A percentile compares a stretch with the other conserved stretches of the same genome.
phyloP scores from a whole-genome alignment of 139 green algal species.

The Chlamydomonas applanata region DNA sequence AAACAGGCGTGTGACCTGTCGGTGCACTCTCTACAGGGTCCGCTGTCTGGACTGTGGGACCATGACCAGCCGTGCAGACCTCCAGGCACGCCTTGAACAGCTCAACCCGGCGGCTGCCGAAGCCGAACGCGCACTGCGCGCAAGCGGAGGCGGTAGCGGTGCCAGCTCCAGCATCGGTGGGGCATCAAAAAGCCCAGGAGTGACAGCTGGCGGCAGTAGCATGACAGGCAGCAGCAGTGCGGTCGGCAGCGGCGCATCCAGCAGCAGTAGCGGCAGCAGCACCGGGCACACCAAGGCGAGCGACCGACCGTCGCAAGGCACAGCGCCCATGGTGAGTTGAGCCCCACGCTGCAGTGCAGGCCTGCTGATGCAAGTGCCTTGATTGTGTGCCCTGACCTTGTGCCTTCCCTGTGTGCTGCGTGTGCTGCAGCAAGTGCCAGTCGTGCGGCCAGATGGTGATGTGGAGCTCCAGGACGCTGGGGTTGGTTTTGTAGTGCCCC shows the following conservation, averaged over 20 bases:
- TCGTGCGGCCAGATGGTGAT: constrained; percentile 75
- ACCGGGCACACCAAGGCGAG: not conserved
- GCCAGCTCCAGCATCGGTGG: not conserved
- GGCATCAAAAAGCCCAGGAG: not conserved
- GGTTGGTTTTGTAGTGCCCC: constrained; percentile 64
- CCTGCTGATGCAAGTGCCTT: no score
- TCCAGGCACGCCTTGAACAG: not conserved
- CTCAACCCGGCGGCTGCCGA: not conserved
- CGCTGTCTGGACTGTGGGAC: not conserved
- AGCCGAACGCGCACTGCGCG: not conserved
- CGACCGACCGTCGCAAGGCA: not conserved
- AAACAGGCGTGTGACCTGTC: no score
- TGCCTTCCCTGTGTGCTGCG: no score
- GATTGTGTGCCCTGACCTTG: no score
- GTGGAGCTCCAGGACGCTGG: constrained; percentile 66
- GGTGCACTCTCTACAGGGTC: not conserved
- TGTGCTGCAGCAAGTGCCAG: constrained; percentile 15
- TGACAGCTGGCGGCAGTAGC: not conserved
- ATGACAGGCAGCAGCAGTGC: not conserved
- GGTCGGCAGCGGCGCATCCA: not conserved
- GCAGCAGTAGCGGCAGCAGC: constrained; percentile 3
- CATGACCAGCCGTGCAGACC: not conserved
- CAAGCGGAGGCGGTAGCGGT: not conserved
- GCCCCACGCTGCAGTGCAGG: no score
- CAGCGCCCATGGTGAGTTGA: no score